A percentile compares a stretch with the other conserved stretches of the same genome.
These are phyloP conservation scores for Kluyveromyces aestuarii DNA, from an alignment of 805 yeast genomes.

Conservation along the genomic window DNA sequence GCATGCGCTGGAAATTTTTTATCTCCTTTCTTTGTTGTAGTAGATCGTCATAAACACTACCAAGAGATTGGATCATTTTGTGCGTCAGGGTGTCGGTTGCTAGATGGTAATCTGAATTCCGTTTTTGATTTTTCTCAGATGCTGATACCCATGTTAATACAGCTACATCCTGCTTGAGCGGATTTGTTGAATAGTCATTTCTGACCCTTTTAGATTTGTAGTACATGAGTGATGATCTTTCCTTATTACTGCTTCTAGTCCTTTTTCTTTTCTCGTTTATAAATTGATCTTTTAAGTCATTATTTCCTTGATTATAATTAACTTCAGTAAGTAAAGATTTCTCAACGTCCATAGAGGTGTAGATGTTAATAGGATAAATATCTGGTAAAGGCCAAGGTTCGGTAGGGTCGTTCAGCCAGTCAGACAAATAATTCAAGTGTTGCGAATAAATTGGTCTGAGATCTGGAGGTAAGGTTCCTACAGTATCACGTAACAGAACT, in stretches of 20 bases:
- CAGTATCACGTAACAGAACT: conserved; percentile 72
- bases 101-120: conserved; percentile 26
- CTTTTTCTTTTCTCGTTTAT: conserved; percentile 21
- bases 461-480: conserved; percentile 76
- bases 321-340: conserved; percentile 68
- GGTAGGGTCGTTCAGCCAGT: conserved; percentile 45
- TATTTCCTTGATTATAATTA: conserved; percentile 38
- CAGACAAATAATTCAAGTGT: conserved; percentile 49
- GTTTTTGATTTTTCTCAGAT: conserved; percentile 24
- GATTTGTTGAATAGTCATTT: conserved; percentile 62
- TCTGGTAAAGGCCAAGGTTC: conserved; percentile 75
- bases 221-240: conserved; percentile 25
- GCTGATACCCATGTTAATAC: conserved; percentile 42
- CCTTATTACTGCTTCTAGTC: conserved; percentile 9
- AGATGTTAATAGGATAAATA: conserved; percentile 51
- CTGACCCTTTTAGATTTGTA: conserved; percentile 56
- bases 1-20: conserved; percentile 34
- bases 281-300: conserved; percentile 36
- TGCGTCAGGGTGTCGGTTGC: conserved; percentile 48
- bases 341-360: conserved; percentile 69
- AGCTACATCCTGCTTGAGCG: conserved; percentile 45
- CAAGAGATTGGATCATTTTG: conserved; percentile 48
- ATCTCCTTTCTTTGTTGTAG: conserved; percentile 39
- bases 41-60: conserved; percentile 36
- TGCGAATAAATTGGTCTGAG: conserved; percentile 65